These are phyloP conservation scores for Ensete ventricosum DNA, from an alignment of 176 grass and related monocot genomes.

Conservation along the genomic window DNA sequence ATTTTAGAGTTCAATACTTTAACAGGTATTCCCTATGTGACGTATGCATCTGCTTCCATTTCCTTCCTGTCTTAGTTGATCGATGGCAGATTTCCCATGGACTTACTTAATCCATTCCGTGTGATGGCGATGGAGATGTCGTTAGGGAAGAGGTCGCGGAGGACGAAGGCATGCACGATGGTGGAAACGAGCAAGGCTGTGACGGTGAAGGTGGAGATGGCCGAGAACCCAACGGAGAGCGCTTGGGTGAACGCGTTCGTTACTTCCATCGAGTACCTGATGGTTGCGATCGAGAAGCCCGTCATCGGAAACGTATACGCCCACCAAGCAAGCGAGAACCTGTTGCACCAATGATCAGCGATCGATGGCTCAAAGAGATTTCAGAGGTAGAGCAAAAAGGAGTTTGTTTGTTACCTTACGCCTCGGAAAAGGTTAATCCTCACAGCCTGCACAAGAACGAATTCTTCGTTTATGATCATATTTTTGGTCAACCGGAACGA, in stretches of 20 bases:
- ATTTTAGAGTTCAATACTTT: no score
- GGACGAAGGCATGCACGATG: slow-evolving; percentile 74
- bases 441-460: slow-evolving; percentile 43
- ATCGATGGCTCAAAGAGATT: not conserved
- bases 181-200: slow-evolving; percentile 58
- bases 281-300: slow-evolving; percentile 54
- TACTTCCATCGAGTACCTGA: slow-evolving; percentile 61
- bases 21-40: no score
- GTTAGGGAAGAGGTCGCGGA: slow-evolving; percentile 84
- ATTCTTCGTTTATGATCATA: not conserved
- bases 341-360: not conserved
- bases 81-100: slow-evolving; percentile 57
- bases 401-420: slow-evolving; percentile 29
- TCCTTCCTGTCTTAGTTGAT: slow-evolving; percentile 64
- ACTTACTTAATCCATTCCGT: slow-evolving; percentile 55
- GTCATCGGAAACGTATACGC: slow-evolving; percentile 98
- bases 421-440: slow-evolving; percentile 90
- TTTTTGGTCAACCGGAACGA: not conserved
- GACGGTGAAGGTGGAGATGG: slow-evolving; percentile 69
- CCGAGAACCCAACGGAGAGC: slow-evolving; percentile 55
- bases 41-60: slow-evolving; percentile 11
- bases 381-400: not conserved
- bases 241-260: slow-evolving; percentile 56
- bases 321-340: slow-evolving; percentile 98
- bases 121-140: slow-evolving; percentile 95